Evolutionary conservation across 2,329 filamentous ascomycete species (phyloP), one percentile per base, ranked within the genome.

Genomic region (Tympanopsis confertula): DNA sequence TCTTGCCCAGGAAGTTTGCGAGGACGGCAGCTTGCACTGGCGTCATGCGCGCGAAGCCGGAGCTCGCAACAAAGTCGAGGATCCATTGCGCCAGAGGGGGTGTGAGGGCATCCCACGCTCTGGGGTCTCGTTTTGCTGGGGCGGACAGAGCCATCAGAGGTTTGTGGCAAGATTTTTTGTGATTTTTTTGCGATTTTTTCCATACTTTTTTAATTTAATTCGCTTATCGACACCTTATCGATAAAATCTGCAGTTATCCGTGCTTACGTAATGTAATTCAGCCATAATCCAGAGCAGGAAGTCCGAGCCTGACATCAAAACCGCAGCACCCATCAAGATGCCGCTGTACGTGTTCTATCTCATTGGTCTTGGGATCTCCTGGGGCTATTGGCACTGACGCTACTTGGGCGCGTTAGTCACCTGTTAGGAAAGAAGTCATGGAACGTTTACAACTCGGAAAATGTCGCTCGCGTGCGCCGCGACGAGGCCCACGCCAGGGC

Each of bases 381-480:
- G 7, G 7, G 22, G 7, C 22, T 10, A 10, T n/a, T 26, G 22
- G 7, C 22, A 26, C 22, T 26, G 22, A 26, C 22, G 7, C n/a
- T n/a, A 7, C n/a, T n/a, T n/a, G 7, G 7, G 7, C 7, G 7
- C 22, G 7, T 26, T n/a, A 26, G 81, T 19, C 88, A 96, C 56
- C 68, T 96, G 2, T 71, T 96, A n/a, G 82, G 82, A 45, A 94
- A 96, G 59, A 96, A 91, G 56, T 94, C 86, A 64, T 96, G 91
- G 89, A 93, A 98, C 54, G 88, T 96, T 56, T 96, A 95, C 76
- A 95, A 94, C 62, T 65, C 78, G 38, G 83, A 82, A 59, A 96
- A 94, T 57, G 79, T 96, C 57, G 86, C 80, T 42, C 85, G 86
- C 46, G 91, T 98, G 45, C 82, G 76, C 49, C 84, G 82, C 54